Base-by-base conservation (phyloP, 2,329 filamentous ascomycete genomes). In the Albophoma yamanashiensis region DNA sequence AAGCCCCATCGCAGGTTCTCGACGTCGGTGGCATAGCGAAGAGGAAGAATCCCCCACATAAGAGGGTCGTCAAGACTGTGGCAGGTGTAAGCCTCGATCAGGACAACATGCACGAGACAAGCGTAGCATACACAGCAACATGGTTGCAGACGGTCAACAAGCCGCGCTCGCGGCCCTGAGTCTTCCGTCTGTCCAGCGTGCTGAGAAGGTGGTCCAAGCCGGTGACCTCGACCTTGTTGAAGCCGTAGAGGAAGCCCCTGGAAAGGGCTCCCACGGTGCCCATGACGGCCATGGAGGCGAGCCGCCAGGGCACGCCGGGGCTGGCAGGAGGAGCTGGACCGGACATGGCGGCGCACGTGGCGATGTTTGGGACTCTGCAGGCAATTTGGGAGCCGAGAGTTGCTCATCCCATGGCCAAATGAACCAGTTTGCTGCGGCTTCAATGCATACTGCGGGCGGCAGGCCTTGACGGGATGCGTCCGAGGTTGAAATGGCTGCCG, bases 1-100 rank as follows among this genome's bases (percentile, higher is more conserved):
- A 99, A 82, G 12, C 88, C 86, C 91, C 92, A 97, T 71, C 94
- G 85, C 68, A 92, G 81, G 70, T 92, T 94, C 60, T 82, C 79
- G 25, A 89, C 84, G 61, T 87, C 84, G 68, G 89, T 85, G 64
- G 84, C 78, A 69, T 94, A 91, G 57, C 82, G 81, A 55, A 90
- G 73, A 1, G 94, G 94, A 4, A 99, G 77, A 42, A 91, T 84
- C 22, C 93, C 94, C 93, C 93, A 99, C 66, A 97, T 86, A 61
- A 97, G 76, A 34, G 94, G 94, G 76, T 99, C 94, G 75, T 99
- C 94, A 67, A 97, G 77, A 61, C 93, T 97, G 72, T 27, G 17
- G 27, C 15, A 14, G 9, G 20, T 27, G 36, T 56, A 27, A 56
- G 55, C 36, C 20, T 31, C 14, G 22, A 39, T 27, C 38, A 22